Evolutionary conservation across 139 green algal genomes (phyloP).

Genomic region (Chlamydomonas urium): DNA sequence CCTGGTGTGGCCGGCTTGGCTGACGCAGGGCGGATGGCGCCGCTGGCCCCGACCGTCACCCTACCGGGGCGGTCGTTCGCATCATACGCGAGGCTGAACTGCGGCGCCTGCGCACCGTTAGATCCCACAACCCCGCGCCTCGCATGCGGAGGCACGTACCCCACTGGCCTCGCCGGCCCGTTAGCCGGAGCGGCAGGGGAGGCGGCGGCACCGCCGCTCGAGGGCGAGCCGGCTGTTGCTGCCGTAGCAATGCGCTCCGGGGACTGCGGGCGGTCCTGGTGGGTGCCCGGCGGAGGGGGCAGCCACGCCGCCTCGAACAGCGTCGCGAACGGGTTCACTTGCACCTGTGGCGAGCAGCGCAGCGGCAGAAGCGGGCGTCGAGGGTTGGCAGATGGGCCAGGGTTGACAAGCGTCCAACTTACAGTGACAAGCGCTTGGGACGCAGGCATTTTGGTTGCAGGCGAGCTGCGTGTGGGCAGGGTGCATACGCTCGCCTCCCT

Average conservation of each 20-base stretch:
- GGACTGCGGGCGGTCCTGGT: conserved; percentile 60
- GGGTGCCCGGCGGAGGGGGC: conserved; percentile 35
- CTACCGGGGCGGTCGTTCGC: conserved; percentile 20
- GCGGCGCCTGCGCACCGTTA: background rate
- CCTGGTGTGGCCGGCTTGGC: background rate
- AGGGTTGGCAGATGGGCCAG: no score
- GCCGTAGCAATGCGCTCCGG: conserved; percentile 47
- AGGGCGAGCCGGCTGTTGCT: conserved; percentile 16
- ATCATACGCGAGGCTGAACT: conserved; percentile 52
- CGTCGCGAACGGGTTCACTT: conserved; percentile 46
- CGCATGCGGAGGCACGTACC: conserved; percentile 36
- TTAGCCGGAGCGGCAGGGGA: background rate
- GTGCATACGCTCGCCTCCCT: no score
- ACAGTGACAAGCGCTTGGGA: no score
- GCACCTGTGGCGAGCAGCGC: no score
- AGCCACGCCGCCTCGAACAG: conserved; percentile 76
- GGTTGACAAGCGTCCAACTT: no score
- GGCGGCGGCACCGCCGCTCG: background rate
- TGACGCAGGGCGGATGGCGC: background rate
- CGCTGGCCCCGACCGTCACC: no score
- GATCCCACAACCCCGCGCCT: background rate
- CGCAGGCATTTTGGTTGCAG: no score
- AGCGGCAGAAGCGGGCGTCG: no score
- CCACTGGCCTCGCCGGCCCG: conserved; percentile 16
- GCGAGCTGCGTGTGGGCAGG: no score